Percentiles rank a stretch among this genome's conserved stretches.
phyloP scores from a whole-genome alignment of 1,284 basidiomycete species.

The Ustilago trichophora region DNA sequence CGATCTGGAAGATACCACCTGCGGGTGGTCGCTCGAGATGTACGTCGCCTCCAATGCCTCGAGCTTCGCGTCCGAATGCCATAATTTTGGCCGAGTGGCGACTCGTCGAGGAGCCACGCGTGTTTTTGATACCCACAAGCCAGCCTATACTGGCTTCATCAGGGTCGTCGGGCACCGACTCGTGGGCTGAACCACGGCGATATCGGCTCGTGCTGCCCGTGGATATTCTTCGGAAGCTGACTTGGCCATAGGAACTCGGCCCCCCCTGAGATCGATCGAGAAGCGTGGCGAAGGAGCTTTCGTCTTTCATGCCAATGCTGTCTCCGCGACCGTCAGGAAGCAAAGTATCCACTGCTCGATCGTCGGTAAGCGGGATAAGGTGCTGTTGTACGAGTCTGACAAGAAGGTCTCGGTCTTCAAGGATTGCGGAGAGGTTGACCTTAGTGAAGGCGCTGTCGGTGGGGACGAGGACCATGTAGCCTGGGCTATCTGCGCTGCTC shows the following conservation, averaged over 20 bases:
- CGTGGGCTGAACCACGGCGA: neutral
- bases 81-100: constrained; percentile 80
- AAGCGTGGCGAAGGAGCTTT: constrained; percentile 40
- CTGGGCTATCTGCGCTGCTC: constrained; percentile 1
- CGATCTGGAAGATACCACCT: constrained; percentile 84
- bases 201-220: constrained; percentile 11
- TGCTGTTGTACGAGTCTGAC: constrained; percentile 83
- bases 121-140: constrained; percentile 88
- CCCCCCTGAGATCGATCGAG: constrained; percentile 55
- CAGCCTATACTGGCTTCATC: constrained; percentile 70
- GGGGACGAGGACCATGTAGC: constrained; percentile 77
- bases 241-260: constrained; percentile 44
- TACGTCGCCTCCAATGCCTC: constrained; percentile 31
- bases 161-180: constrained; percentile 3
- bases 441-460: constrained; percentile 89
- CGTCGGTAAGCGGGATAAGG: constrained; percentile 75
- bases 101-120: constrained; percentile 76
- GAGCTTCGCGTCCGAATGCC: constrained; percentile 81
- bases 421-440: constrained; percentile 83
- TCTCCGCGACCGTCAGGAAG: constrained; percentile 28
- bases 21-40: constrained; percentile 12
- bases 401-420: constrained; percentile 70
- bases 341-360: constrained; percentile 23
- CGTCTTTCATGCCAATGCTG: constrained; percentile 46
- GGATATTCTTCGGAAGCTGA: constrained; percentile 49